phyloP scores from a whole-genome alignment of 2,329 filamentous ascomycete genomes.

The Paecilomyces niveus region DNA sequence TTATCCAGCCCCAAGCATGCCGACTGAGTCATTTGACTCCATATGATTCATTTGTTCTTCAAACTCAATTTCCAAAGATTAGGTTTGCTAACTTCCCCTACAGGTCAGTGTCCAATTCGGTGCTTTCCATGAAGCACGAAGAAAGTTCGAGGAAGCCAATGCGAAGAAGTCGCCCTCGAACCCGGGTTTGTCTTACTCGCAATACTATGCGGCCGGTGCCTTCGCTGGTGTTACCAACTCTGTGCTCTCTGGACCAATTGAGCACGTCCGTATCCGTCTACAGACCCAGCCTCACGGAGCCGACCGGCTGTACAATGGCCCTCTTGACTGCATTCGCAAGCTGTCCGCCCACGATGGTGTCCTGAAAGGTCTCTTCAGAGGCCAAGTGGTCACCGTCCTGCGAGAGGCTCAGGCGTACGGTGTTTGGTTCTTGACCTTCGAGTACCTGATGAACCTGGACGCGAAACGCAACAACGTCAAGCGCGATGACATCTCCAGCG shows the following conservation, averaged over 20 bases:
- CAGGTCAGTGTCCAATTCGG: conserved; percentile 90
- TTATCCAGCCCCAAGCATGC: not conserved
- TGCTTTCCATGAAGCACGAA: conserved; percentile 86
- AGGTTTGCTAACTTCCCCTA: conserved; percentile 3
- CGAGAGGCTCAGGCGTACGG: conserved; percentile 94
- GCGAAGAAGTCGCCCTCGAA: conserved; percentile 33
- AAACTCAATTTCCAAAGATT: no score
- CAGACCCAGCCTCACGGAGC: conserved; percentile 93
- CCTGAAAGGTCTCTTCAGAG: conserved; percentile 72
- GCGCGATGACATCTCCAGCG: conserved; percentile 69
- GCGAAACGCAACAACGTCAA: conserved; percentile 67
- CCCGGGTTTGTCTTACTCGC: conserved; percentile 61
- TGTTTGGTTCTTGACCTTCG: conserved; percentile 89
- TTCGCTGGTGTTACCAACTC: conserved; percentile 91
- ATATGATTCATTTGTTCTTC: not conserved
- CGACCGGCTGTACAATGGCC: conserved; percentile 69
- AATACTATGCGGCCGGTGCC: conserved; percentile 87
- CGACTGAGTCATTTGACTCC: not conserved
- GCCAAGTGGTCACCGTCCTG: conserved; percentile 74
- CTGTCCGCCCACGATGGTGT: conserved; percentile 64
- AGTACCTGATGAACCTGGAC: conserved; percentile 92
- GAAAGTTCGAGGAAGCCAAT: conserved; percentile 75
- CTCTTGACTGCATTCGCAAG: conserved; percentile 84
- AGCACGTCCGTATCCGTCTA: conserved; percentile 91
- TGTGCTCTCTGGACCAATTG: conserved; percentile 81